Evolutionary conservation across 257 asterid species (phyloP), one percentile per base, ranked within the genome.

Genomic region (Nyctanthes arbortristis): DNA sequence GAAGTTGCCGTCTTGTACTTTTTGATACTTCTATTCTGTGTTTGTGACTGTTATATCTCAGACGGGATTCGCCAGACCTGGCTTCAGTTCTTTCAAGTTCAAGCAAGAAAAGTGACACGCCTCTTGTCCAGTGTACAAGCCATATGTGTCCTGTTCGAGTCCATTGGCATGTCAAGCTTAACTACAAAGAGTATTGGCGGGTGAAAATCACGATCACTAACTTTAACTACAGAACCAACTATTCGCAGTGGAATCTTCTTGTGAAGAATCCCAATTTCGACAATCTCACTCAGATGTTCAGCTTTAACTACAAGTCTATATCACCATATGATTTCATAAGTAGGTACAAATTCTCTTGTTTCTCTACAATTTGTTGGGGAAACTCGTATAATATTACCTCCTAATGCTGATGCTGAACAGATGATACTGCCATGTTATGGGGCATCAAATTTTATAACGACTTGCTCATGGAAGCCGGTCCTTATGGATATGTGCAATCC

Each of bases 141-240:
- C n/a, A 83, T 27, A 78, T 84, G 89, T 81, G 89, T 72, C 89
- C 86, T 1, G 16, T 80, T 59, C 72, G 84, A 45, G 77, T 81
- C 35, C 89, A 84, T 31, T 84, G 89, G 89, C 89, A 84, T 11
- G 54, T 84, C 35, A 81, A 84, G 61, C 24, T 62, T 6, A 83
- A 80, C 69, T 80, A 83, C 78, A 77, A 63, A 66, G 80, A 68
- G 33, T 80, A 80, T 22, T 83, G 88, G 89, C 60, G 82, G 5
- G 89, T 80, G 30, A 84, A 84, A n/a, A n/a, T n/a, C n/a, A n/a
- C n/a, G n/a, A n/a, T n/a, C n/a, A n/a, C n/a, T n/a, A n/a, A n/a
- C n/a, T 81, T 78, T 55, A 81, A 81, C 54, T 84, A 81, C 68
- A 67, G 65, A 31, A 74, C 63, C 79, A 84, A 84, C 73, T 84